Percentiles rank a stretch among this genome's conserved stretches.
Conservation (phyloP, 1,284 basidiomycete species). For the Butyriboletus appendiculatus region DNA sequence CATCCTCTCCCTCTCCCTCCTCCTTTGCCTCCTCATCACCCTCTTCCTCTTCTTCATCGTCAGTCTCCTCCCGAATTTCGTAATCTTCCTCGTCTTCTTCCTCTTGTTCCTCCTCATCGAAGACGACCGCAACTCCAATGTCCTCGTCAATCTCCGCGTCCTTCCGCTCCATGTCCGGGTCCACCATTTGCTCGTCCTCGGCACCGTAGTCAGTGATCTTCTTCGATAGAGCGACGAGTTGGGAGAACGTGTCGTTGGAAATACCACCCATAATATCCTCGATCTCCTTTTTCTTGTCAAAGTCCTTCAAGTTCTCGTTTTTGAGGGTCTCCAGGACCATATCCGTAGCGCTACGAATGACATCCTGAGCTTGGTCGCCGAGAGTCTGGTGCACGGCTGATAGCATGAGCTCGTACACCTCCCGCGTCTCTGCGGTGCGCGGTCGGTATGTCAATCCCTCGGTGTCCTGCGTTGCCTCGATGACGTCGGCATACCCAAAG, state of each 20-base stretch:
- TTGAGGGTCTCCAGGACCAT: slow-evolving; percentile 90
- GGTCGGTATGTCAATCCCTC: slow-evolving; percentile 94
- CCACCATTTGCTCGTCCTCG: slow-evolving; percentile 77
- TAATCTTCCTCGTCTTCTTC: slow-evolving; percentile 88
- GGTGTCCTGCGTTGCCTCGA: slow-evolving; percentile 91
- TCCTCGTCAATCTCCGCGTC: slow-evolving; percentile 90
- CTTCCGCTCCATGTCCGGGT: slow-evolving; percentile 75
- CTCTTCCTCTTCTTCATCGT: slow-evolving; percentile 73
- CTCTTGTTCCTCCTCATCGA: slow-evolving; percentile 93
- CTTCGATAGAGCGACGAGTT: slow-evolving; percentile 87
- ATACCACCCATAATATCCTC: slow-evolving; percentile 79
- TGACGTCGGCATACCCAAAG: slow-evolving; percentile 84
- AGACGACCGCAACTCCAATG: slow-evolving; percentile 93
- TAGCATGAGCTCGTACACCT: slow-evolving; percentile 94
- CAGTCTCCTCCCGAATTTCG: slow-evolving; percentile 77
- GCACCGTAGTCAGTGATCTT: slow-evolving; percentile 96
- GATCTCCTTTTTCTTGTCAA: slow-evolving; percentile 97
- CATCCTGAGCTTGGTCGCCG: slow-evolving; percentile 95
- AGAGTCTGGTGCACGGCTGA: slow-evolving; percentile 80
- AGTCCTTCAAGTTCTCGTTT: slow-evolving; percentile 89
- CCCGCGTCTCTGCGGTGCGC: slow-evolving; percentile 89
- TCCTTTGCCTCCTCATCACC: slow-evolving; percentile 48
- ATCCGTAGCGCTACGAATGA: slow-evolving; percentile 94
- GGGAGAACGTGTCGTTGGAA: slow-evolving; percentile 78
- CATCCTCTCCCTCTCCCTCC: slow-evolving; percentile 44